Evolutionary conservation across 179 eudicot species (phyloP), one percentile per base, ranked within the genome.

Genomic region (Corrigiola litoralis): DNA sequence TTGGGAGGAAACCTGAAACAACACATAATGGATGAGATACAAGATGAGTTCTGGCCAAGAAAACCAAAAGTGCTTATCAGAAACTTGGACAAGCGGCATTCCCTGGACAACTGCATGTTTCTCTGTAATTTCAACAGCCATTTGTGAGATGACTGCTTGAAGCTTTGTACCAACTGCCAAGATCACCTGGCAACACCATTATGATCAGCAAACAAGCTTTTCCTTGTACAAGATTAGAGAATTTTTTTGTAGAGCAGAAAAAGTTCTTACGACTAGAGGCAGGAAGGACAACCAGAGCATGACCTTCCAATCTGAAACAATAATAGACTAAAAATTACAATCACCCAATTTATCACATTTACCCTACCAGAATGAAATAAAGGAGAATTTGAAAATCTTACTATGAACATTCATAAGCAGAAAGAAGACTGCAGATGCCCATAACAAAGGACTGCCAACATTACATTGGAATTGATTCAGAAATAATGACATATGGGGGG

Each of bases 91-190:
- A 37, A 89, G 81, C 29, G 97, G 97, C 73, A 85, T 89, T 61
- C 97, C 97, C 67, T 89, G 87, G 17, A 89, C 76, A 2, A 91
- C 91, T n/a, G 90, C 96, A 69, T 86, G 96, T 52, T 78, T 86
- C 55, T 91, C 97, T 41, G 73, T 80, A 69, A 91, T 89, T 77
- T 86, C 91, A 33, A 91, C 81, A 1, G 96, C 96, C 97, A 91
- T 91, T 47, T 53, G 72, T n/a, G 94, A 65, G 75, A 89, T 89
- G 60, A 91, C 83, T 23, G 87, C 81, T 71, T 91, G 89, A 29
- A 91, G 91, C 81, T 91, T 91, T 70, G 90, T 86, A 50, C 97
- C 97, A 46, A 89, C 84, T 48, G 87, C 72, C 72, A 91, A 72
- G 54, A 83, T 72, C 67, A 81, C 74, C 97, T 91, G 74, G 23